Evolutionary conservation across 108 stramenopile species (phyloP).

Genomic region (Fistulifera pelliculosa): DNA sequence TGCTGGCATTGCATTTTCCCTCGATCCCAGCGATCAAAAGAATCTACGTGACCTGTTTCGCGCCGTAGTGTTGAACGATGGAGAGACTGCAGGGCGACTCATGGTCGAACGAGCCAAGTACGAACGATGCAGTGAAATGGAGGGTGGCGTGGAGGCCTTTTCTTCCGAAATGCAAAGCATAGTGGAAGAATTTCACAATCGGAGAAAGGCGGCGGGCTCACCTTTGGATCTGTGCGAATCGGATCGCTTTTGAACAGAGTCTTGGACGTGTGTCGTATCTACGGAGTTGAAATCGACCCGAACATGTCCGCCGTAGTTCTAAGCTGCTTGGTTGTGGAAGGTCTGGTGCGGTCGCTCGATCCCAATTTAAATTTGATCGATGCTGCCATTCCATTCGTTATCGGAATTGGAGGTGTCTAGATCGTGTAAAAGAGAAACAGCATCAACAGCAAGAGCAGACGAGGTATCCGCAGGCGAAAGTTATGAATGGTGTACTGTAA

Average conservation of each 20-base stretch:
- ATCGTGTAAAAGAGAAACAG: too few relatives aligned
- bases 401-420: conserved; percentile 38
- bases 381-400: conserved; percentile 72
- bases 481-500: too few relatives aligned
- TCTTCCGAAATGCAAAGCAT: conserved; percentile 62
- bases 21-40: conserved; percentile 50
- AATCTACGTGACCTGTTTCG: conserved; percentile 80
- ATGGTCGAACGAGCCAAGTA: conserved; percentile 86
- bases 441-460: too few relatives aligned
- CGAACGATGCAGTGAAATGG: conserved; percentile 69
- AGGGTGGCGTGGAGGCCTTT: conserved; percentile 76
- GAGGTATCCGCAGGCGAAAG: too few relatives aligned
- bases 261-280: conserved; percentile 69
- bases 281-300: conserved; percentile 87
- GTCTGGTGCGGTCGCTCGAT: conserved; percentile 76
- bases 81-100: conserved; percentile 66
- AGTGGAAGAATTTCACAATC: conserved; percentile 84
- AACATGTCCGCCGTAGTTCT: conserved; percentile 82
- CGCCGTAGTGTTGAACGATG: conserved; percentile 78
- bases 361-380: conserved; percentile 76
- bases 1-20: conserved; percentile 75
- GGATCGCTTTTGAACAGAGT: conserved; percentile 64
- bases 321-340: conserved; percentile 83
- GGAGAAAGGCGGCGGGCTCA: conserved; percentile 66
- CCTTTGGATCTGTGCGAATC: conserved; percentile 78